Base-by-base conservation (phyloP, 1,284 basidiomycete species). In the Pseudozyma flocculosa region DNA sequence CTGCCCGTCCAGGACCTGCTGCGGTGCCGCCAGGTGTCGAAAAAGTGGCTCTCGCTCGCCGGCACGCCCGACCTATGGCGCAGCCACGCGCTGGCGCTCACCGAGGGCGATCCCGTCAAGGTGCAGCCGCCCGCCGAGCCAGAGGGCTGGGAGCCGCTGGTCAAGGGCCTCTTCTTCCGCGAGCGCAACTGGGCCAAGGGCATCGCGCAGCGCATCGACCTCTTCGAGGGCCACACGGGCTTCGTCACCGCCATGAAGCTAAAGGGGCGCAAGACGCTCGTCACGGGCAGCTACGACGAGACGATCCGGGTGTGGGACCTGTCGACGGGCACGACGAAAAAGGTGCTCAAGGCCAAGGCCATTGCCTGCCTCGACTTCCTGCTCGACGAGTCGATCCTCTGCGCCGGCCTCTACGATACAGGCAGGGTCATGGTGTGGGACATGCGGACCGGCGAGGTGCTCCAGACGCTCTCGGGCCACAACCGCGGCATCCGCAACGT, bases 251-350 rank as follows among this genome's bases (percentile, higher is more conserved):
- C 88, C 0, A 81, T 94, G 36, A 82, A 90, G 29, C 79, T 93
- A 34, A 82, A 86, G 54, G 89, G 85, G 78, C 57, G 67, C 43
- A 76, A 64, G 79, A 76, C 69, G 34, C 81, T 98, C 36, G 81
- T 98, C 55, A 94, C 90, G 3, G 95, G 93, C 17, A 89, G 90
- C 59, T 97, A 90, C 75, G 95, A 98, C 80, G 85, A 92, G 44
- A 93, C 90, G 0, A 89, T 97, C 24, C 83, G 90, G 51, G 88
- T 91, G 21, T 97, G 95, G 79, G 95, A 99, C 80, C 7, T 72
- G 30, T 49, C 87, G 52, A 87, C 86, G 0, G 88, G 87, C 5
- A 86, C 87, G 72, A 85, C 88, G 82, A 86, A 86, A 79, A 89
- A 88, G 70, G 74, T 90, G 43, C 83, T 86, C 52, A 87, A 87